These are phyloP conservation scores for Talaromyces sp. DNA, from an alignment of 2,329 filamentous ascomycete species.

Conservation along the genomic window DNA sequence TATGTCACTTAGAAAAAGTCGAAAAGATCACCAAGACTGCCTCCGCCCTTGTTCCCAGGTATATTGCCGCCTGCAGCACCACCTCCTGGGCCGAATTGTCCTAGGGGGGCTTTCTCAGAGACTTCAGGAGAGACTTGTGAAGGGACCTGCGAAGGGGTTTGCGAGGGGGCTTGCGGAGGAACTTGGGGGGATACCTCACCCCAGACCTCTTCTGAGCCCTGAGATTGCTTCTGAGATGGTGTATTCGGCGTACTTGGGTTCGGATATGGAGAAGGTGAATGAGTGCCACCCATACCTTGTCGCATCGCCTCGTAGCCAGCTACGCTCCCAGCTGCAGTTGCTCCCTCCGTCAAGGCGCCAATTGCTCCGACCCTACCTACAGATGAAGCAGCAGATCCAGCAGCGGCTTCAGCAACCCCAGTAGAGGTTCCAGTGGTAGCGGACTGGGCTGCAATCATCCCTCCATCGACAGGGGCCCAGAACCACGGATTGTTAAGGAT, in stretches of 20 bases:
- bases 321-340: slow-evolving; percentile 52
- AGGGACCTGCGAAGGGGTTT: not conserved
- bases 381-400: slow-evolving; percentile 21
- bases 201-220: slow-evolving; percentile 24
- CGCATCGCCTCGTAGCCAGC: slow-evolving; percentile 62
- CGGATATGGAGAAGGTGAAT: slow-evolving; percentile 7
- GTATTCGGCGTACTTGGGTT: not conserved
- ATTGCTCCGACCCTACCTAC: slow-evolving; percentile 33
- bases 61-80: slow-evolving; percentile 17
- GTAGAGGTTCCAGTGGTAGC: slow-evolving; percentile 30
- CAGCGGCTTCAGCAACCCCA: slow-evolving; percentile 20
- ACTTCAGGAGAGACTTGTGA: not conserved
- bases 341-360: slow-evolving; percentile 20
- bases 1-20: not conserved
- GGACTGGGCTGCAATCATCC: slow-evolving; percentile 11
- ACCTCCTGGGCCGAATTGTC: slow-evolving; percentile 15
- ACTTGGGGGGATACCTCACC: not conserved
- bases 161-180: not conserved
- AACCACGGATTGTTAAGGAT: slow-evolving; percentile 46
- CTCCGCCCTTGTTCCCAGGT: slow-evolving; percentile 14
- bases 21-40: slow-evolving; percentile 17
- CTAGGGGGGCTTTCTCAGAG: slow-evolving; percentile 14
- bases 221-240: slow-evolving; percentile 12
- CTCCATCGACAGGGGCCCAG: slow-evolving; percentile 39
- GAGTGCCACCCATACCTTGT: slow-evolving; percentile 38